Evolutionary conservation across 2,329 filamentous ascomycete genomes (phyloP).

Genomic region (Xylariales sp.): DNA sequence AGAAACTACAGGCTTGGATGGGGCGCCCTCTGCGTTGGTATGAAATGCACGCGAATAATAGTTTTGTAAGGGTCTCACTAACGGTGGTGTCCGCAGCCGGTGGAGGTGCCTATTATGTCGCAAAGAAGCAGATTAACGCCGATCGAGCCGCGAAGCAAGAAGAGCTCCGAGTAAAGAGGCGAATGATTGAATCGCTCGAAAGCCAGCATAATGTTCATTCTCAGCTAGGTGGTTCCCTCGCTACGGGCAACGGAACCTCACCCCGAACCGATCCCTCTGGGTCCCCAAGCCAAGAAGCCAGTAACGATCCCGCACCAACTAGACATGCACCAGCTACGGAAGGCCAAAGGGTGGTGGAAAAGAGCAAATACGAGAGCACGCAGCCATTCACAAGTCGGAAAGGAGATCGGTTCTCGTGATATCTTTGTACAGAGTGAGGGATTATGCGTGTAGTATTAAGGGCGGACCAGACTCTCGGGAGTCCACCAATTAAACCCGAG

Average conservation of each 20-base stretch:
- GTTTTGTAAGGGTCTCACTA: constrained; percentile 11
- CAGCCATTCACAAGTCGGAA: constrained; percentile 73
- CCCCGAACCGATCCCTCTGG: constrained; percentile 54
- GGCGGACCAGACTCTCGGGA: no score
- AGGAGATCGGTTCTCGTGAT: constrained; percentile 79
- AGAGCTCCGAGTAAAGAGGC: constrained; percentile 61
- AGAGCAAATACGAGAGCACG: constrained; percentile 84
- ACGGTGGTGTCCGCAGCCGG: constrained; percentile 55
- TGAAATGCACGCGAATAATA: constrained; percentile 19
- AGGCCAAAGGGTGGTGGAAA: constrained; percentile 62
- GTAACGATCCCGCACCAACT: constrained; percentile 78
- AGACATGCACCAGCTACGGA: constrained; percentile 73
- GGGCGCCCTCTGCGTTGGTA: constrained; percentile 83
- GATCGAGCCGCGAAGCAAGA: constrained; percentile 72
- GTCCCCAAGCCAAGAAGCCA: constrained; percentile 68
- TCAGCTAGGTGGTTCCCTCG: constrained; percentile 29
- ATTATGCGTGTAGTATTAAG: constrained; percentile 4
- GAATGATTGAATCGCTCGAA: constrained; percentile 51
- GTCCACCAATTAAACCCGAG: no score
- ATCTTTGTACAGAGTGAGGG: background rate
- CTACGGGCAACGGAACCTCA: constrained; percentile 39
- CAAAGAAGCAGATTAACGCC: constrained; percentile 89
- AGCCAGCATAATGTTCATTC: constrained; percentile 34
- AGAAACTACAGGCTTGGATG: constrained; percentile 69
- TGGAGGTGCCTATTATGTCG: constrained; percentile 90